Percentiles rank a stretch among this genome's conserved stretches.
phyloP scores from a whole-genome alignment of 2,329 filamentous ascomycete genomes.

The Fusarium irregulare region DNA sequence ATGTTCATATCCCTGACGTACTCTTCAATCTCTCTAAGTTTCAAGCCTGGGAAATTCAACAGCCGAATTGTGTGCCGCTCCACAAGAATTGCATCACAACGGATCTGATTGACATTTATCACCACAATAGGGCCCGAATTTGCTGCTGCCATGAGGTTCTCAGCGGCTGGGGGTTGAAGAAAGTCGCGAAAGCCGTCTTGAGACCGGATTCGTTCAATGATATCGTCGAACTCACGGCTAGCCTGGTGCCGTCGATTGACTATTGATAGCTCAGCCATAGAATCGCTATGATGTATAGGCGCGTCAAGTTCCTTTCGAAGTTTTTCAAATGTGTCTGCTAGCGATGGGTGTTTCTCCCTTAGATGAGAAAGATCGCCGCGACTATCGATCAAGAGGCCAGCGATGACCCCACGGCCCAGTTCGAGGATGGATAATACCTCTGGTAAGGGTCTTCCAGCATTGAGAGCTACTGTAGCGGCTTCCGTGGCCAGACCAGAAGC shows the following conservation, averaged over 20 bases:
- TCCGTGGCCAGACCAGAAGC: too few relatives aligned
- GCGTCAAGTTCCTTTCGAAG: background rate
- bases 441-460: too few relatives aligned
- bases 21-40: too few relatives aligned
- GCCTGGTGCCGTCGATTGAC: background rate
- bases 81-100: background rate
- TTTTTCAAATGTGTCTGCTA: background rate
- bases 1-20: too few relatives aligned
- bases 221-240: background rate
- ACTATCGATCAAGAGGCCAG: background rate
- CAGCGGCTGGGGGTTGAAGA: fast-evolving
- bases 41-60: too few relatives aligned
- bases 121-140: fast-evolving
- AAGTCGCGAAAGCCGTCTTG: background rate
- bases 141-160: background rate
- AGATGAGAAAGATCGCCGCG: background rate
- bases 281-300: too few relatives aligned
- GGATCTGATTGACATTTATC: too few relatives aligned
- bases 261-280: background rate
- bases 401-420: background rate
- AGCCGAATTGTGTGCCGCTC: background rate
- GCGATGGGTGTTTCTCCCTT: fast-evolving
- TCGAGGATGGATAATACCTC: background rate
- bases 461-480: too few relatives aligned
- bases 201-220: fast-evolving